Conservation (phyloP, 2,329 filamentous ascomycete species). For the Calonectria crousiana region DNA sequence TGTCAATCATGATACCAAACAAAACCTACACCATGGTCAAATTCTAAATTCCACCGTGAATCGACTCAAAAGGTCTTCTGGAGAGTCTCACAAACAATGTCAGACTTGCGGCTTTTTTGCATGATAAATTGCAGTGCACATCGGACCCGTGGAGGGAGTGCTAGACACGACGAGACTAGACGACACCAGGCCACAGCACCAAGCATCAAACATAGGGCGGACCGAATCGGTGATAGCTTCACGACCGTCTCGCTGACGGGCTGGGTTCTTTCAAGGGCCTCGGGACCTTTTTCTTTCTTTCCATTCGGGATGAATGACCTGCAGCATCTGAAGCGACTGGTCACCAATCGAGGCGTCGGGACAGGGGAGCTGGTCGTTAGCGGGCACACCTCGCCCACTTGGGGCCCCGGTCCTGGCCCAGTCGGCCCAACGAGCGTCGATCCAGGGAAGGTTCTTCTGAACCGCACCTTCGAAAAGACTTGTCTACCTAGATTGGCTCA, state of each 20-base stretch:
- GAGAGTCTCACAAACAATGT: neutral
- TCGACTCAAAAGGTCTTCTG: neutral
- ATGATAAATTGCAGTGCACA: neutral
- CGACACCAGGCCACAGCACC: neutral
- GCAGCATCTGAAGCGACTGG: constrained; percentile 22
- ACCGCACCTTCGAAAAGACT: neutral
- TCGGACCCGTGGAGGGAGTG: neutral
- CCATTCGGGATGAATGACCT: constrained; percentile 22
- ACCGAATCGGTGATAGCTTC: constrained; percentile 16
- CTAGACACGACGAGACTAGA: constrained; percentile 12
- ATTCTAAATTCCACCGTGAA: neutral
- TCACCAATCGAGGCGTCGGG: constrained; percentile 22
- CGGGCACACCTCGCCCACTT: neutral
- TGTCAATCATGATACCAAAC: neutral
- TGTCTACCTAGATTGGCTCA: constrained; percentile 1
- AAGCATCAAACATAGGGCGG: constrained; percentile 10
- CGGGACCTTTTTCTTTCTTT: neutral
- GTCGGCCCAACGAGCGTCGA: neutral
- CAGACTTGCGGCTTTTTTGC: neutral
- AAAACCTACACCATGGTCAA: neutral
- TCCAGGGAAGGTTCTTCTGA: neutral
- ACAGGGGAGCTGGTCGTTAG: constrained; percentile 18
- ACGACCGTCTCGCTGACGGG: constrained; percentile 3
- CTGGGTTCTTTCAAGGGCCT: constrained; percentile 11
- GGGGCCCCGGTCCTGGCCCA: neutral